Conservation (phyloP, 1,284 basidiomycete genomes). For the Heterobasidion occidentale region DNA sequence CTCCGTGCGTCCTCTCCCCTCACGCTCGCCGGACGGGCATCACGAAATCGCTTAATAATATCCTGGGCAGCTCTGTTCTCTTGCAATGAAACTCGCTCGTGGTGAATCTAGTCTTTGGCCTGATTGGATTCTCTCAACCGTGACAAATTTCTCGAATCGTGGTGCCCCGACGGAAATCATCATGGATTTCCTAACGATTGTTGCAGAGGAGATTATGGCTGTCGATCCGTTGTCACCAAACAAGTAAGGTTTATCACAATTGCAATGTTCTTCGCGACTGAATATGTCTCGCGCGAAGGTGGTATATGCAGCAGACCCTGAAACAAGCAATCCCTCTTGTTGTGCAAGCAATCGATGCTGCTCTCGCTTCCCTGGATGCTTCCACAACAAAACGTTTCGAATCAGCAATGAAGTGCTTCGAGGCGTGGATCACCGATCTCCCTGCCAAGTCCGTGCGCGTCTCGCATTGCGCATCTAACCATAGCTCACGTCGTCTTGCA, state of each 20-base stretch:
- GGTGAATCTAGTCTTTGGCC: conserved; percentile 54
- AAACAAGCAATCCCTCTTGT: conserved; percentile 62
- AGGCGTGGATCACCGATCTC: conserved; percentile 72
- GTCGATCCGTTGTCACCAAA: conserved; percentile 69
- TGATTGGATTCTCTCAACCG: conserved; percentile 59
- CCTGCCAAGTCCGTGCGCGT: conserved; percentile 49
- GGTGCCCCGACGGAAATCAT: conserved; percentile 49
- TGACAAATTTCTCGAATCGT: conserved; percentile 48
- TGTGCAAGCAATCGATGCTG: conserved; percentile 47
- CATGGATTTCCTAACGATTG: conserved; percentile 78
- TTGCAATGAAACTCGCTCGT: conserved; percentile 67
- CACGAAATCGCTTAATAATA: not conserved
- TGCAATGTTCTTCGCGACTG: no score
- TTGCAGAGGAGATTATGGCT: conserved; percentile 70
- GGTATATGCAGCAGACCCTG: conserved; percentile 56
- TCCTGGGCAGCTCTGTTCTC: conserved; percentile 50
- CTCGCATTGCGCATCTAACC: not conserved
- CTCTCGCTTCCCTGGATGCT: conserved; percentile 33
- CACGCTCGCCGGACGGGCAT: not conserved
- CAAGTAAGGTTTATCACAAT: conserved; percentile 46
- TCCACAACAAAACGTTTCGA: conserved; percentile 35
- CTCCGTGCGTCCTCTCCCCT: conserved; percentile 46
- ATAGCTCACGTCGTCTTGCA: conserved; percentile 16
- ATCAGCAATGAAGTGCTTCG: conserved; percentile 70
- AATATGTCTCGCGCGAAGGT: conserved; percentile 25